These are phyloP conservation scores for Maudiozyma barnettii DNA, from an alignment of 805 yeast species.

Conservation along the genomic window DNA sequence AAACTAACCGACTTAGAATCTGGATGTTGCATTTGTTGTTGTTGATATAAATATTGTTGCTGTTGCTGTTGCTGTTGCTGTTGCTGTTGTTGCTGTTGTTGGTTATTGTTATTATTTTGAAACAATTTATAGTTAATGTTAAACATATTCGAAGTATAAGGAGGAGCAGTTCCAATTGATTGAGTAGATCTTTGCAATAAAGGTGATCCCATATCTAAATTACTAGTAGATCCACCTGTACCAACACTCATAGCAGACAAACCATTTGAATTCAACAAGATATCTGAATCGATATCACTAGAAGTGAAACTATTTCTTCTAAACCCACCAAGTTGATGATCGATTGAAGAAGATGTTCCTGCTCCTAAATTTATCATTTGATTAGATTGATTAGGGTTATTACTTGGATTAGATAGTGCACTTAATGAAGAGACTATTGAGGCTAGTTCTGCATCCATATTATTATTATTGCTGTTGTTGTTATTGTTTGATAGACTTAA, in stretches of 20 bases:
- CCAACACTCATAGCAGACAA: not conserved
- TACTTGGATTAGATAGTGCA: slow-evolving; percentile 22
- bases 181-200: slow-evolving; percentile 20
- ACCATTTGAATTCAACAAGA: slow-evolving; percentile 4
- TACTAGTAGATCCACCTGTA: not conserved
- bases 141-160: slow-evolving; percentile 10
- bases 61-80: slow-evolving; percentile 2
- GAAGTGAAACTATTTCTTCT: slow-evolving; percentile 25
- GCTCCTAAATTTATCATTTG: not conserved
- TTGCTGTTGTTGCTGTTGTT: slow-evolving; percentile 1
- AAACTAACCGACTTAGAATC: slow-evolving; percentile 23
- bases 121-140: slow-evolving; percentile 1
- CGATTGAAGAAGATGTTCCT: not conserved
- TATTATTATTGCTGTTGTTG: slow-evolving; percentile 1
- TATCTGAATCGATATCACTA: slow-evolving; percentile 19
- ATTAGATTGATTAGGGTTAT: not conserved
- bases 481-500: not conserved
- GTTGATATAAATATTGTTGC: not conserved
- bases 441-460: slow-evolving; percentile 27
- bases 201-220: slow-evolving; percentile 11
- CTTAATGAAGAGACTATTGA: slow-evolving; percentile 31
- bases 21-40: slow-evolving; percentile 1
- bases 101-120: not conserved
- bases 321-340: slow-evolving; percentile 24
- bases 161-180: slow-evolving; percentile 28